A percentile compares a stretch with the other conserved stretches of the same genome.
Conservation (phyloP, 2,329 filamentous ascomycete species). For the Fusarium tjaetaba region DNA sequence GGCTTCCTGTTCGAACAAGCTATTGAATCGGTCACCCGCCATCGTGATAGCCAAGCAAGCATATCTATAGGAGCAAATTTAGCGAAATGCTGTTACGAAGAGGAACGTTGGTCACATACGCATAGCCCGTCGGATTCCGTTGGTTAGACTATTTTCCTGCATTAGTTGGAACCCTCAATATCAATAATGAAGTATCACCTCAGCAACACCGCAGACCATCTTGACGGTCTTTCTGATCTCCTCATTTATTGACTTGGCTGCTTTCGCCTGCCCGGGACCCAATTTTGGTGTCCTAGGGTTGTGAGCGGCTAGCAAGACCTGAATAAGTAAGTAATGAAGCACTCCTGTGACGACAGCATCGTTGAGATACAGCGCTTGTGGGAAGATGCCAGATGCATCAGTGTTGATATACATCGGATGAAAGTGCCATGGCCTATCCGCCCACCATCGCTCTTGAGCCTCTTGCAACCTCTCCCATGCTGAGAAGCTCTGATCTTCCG, state of each 20-base stretch:
- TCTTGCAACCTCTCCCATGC: slow-evolving; percentile 37
- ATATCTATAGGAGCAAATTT: slow-evolving; percentile 28
- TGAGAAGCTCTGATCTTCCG: slow-evolving; percentile 38
- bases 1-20: slow-evolving; percentile 50
- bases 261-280: slow-evolving; percentile 40
- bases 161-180: background rate
- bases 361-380: slow-evolving; percentile 41
- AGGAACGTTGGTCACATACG: slow-evolving; percentile 12
- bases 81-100: background rate
- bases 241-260: slow-evolving; percentile 40
- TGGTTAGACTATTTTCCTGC: slow-evolving; percentile 30
- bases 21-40: slow-evolving; percentile 53
- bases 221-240: slow-evolving; percentile 44
- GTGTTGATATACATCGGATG: slow-evolving; percentile 40
- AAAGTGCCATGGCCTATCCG: slow-evolving; percentile 44
- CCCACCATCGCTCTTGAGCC: slow-evolving; percentile 44
- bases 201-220: slow-evolving; percentile 44
- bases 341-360: slow-evolving; percentile 44
- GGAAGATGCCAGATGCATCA: slow-evolving; percentile 22
- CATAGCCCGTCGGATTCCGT: slow-evolving; percentile 33
- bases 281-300: slow-evolving; percentile 42
- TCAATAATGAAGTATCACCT: slow-evolving; percentile 18
- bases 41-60: slow-evolving; percentile 44
- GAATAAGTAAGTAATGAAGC: slow-evolving; percentile 43
- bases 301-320: slow-evolving; percentile 43